Evolutionary conservation across 106 monocot species (phyloP), one percentile per base, ranked within the genome.

Genomic region (Alisma plantagoaquatica): DNA sequence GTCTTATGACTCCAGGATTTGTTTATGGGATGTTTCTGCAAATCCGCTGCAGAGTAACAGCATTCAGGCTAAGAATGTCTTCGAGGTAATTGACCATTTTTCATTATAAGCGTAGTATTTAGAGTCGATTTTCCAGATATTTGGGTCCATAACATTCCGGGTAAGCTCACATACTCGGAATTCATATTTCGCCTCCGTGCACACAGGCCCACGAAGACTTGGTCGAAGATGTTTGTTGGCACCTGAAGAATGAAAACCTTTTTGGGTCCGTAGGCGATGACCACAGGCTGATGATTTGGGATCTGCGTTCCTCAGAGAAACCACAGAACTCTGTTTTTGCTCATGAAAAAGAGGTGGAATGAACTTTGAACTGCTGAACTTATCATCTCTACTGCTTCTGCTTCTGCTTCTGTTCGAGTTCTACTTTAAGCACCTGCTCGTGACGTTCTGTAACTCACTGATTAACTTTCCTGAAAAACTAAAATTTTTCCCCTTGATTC

Each of bases 161-260:
- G n/a, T n/a, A n/a, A n/a, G n/a, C n/a, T n/a, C n/a, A n/a, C n/a
- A n/a, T n/a, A n/a, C n/a, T n/a, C n/a, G n/a, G n/a, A n/a, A n/a
- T n/a, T n/a, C n/a, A n/a, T n/a, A n/a, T n/a, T 62, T 29, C 25
- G 31, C 23, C 54, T 23, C 61, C 15, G 47, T 63, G 25, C 43
- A 15, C 46, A 10, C 54, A 88, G 88, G 87, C 59, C 31, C 96
- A 96, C 33, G 64, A 73, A 32, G 67, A 59, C 60, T 50, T 58
- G 10, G 96, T 96, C 20, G 96, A 96, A 69, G 96, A 96, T 73
- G 88, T 96, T 62, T 59, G 72, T n/a, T 96, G 96, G 96, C 96
- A 96, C 44, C 43, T 46, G 28, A 75, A 60, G 26, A 72, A 96
- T 64, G 96, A 78, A 41, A 84, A 78, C 53, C 31, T 96, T 35